These are phyloP conservation scores for Cordyceps javanica DNA, from an alignment of 2,329 filamentous ascomycete species.

Conservation along the genomic window DNA sequence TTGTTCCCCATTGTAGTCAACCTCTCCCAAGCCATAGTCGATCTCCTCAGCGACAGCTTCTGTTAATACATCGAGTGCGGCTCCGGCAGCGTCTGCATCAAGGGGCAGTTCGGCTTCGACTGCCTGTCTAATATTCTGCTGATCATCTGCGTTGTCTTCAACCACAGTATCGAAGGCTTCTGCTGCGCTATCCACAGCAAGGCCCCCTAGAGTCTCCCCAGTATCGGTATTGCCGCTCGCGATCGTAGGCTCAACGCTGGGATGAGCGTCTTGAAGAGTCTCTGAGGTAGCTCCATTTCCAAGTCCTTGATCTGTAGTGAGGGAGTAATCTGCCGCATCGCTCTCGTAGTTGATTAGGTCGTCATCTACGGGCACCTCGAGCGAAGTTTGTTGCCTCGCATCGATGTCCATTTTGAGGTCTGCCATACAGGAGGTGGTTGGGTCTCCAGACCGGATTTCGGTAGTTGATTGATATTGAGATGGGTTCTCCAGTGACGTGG, in stretches of 20 bases:
- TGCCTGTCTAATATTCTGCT: neutral
- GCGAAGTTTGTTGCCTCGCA: conserved; percentile 19
- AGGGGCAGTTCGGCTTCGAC: neutral
- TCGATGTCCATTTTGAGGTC: conserved; percentile 29
- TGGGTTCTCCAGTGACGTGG: neutral
- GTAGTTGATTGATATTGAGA: no score
- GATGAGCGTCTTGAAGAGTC: conserved; percentile 8
- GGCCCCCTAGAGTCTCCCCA: neutral
- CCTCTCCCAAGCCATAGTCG: conserved; percentile 21
- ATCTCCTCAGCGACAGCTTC: conserved; percentile 26
- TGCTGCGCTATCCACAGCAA: neutral
- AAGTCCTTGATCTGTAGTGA: conserved; percentile 8
- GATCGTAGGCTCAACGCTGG: neutral
- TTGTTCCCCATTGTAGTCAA: conserved; percentile 20
- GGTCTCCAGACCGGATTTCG: neutral
- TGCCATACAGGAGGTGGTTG: conserved; percentile 17
- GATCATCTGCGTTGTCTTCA: neutral
- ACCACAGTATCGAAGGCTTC: neutral
- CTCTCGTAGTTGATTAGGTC: conserved; percentile 35
- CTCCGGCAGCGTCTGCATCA: conserved; percentile 5
- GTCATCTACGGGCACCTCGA: conserved; percentile 23
- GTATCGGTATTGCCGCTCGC: neutral
- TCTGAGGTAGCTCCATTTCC: conserved; percentile 16
- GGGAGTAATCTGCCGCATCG: conserved; percentile 20
- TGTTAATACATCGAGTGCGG: neutral